Evolutionary conservation across 495 filamentous ascomycete genomes (phyloP), one percentile per base, ranked within the genome.

Genomic region (Xylaria acuta): DNA sequence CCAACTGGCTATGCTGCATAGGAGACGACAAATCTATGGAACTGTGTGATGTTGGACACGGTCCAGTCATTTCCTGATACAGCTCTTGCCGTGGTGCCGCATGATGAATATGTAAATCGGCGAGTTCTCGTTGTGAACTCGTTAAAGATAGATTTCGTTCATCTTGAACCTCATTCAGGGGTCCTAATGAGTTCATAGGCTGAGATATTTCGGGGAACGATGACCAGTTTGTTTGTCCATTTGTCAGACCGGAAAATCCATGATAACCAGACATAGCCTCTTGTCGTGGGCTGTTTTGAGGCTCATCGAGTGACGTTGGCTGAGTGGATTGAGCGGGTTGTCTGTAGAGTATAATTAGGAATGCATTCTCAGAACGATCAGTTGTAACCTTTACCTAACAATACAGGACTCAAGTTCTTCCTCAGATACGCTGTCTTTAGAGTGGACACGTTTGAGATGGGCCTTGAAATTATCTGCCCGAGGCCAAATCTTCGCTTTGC

Each of bases 381-480:
- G 36, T 32, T 27, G 22, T 22, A 72, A 27, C 27, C 75, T 84
- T 76, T 81, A 92, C 92, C 78, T 86, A 67, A 82, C 82, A 62
- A 90, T 78, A 30, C 92, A 84, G 18, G 79, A 73, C 6, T 87
- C 84, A 3, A 86, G 75, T 72, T 90, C 84, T 41, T 87, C 82
- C 5, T 87, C 84, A 27, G 79, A 38, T 34, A 73, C 43, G 12
- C 49, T 9, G 0, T 70, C 36, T 0, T 78, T 77, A 1, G 43
- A 49, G 81, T 99, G 95, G 77, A 96, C 91, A n/a, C 92, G 89
- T 69, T 86, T 87, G 56, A 97, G 85, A 75, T 99, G 96, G 69
- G 92, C 90, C 76, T 90, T 90, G 81, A 98, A 99, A 74, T 99
- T 99, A 80, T 99, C 96, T 64, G 92, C 80, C 9, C 96, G 89